Conservation (phyloP, 768 basidiomycete species). For the Omphalotus guepiniiformis region DNA sequence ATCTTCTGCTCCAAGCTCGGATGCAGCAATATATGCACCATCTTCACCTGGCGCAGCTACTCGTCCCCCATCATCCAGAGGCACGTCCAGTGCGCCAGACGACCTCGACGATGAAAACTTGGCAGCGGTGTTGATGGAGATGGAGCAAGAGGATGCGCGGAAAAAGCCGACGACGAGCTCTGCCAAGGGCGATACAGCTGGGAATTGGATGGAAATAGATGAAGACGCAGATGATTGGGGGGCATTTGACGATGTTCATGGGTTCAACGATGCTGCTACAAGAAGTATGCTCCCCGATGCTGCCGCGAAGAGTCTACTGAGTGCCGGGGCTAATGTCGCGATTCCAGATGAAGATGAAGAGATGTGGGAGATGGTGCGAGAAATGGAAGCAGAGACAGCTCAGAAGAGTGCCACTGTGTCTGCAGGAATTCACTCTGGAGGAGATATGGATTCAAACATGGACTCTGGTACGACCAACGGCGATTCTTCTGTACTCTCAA, state of each 20-base stretch:
- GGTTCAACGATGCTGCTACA: background rate
- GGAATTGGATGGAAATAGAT: conserved; percentile 25
- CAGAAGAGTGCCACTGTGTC: conserved; percentile 4
- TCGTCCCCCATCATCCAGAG: conserved; percentile 37
- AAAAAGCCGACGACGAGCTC: background rate
- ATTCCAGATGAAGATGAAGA: conserved; percentile 50
- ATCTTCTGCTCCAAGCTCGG: conserved; percentile 19
- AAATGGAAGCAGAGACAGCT: conserved; percentile 38
- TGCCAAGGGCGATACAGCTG: background rate
- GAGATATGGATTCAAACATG: too few species aligned
- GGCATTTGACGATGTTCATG: conserved; percentile 16
- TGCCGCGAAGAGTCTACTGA: conserved; percentile 9
- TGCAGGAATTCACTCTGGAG: too few species aligned
- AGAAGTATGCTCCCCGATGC: background rate
- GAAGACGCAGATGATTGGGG: conserved; percentile 38
- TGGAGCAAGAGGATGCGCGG: background rate
- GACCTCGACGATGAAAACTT: conserved; percentile 13
- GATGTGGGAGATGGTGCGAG: conserved; percentile 66
- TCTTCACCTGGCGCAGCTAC: conserved; percentile 29
- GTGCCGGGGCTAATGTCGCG: conserved; percentile 1
- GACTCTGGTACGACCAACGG: too few species aligned
- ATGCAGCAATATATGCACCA: conserved; percentile 27
- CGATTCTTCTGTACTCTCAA: too few species aligned
- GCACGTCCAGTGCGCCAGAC: conserved; percentile 38
- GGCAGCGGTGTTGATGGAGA: conserved; percentile 2